Conservation (phyloP, 371 early-diverging fungal genomes). For the Batrachochytrium dendrobatidis region DNA sequence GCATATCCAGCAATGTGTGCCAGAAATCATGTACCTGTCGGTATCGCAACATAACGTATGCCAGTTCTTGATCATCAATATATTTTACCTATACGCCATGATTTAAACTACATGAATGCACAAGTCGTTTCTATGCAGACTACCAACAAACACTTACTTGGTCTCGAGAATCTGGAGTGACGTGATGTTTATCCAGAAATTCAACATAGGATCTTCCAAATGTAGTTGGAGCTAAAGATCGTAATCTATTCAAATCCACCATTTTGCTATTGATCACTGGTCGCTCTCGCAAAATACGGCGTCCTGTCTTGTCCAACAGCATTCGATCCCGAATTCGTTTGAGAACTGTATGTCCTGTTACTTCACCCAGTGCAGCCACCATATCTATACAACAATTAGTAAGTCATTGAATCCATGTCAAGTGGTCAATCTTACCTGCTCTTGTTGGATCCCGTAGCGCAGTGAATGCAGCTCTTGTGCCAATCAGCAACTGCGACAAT, state of each 20-base stretch:
- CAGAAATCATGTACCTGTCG: conserved; percentile 92
- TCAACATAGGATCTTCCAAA: conserved; percentile 80
- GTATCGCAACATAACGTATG: conserved; percentile 89
- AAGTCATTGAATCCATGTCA: background rate
- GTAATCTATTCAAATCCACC: conserved; percentile 53
- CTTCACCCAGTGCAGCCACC: conserved; percentile 89
- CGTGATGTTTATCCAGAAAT: conserved; percentile 70
- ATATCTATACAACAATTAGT: conserved; percentile 50
- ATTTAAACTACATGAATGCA: background rate
- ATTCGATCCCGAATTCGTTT: conserved; percentile 67
- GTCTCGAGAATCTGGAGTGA: conserved; percentile 76
- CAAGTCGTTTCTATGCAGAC: background rate
- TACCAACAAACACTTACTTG: conserved; percentile 52
- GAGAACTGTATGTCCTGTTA: conserved; percentile 65
- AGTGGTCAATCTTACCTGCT: conserved; percentile 54
- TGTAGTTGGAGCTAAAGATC: conserved; percentile 57
- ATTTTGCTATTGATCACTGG: conserved; percentile 59
- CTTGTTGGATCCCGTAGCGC: conserved; percentile 70
- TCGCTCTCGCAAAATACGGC: conserved; percentile 73
- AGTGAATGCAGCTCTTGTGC: conserved; percentile 69
- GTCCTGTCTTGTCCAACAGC: conserved; percentile 65
- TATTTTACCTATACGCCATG: conserved; percentile 57
- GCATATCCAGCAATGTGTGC: conserved; percentile 65
- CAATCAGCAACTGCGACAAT: conserved; percentile 25
- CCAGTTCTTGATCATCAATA: conserved; percentile 82